Evolutionary conservation across 352 stramenopile genomes (phyloP).

Genomic region (Pythium pyrilobum): DNA sequence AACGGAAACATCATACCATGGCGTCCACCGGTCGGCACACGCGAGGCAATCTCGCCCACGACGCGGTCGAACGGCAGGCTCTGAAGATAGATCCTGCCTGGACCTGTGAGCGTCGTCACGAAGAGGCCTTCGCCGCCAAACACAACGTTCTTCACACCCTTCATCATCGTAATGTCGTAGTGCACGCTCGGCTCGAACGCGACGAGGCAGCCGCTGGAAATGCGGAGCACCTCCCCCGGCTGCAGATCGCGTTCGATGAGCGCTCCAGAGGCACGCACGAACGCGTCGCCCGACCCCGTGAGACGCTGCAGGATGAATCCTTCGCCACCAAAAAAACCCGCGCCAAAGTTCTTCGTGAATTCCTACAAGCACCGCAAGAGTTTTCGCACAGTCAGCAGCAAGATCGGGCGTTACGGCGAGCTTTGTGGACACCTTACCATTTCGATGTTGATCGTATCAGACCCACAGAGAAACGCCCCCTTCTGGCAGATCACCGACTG

Average conservation of each 20-base stretch:
- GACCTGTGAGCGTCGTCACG: slow-evolving; percentile 90
- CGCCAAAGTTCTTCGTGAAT: slow-evolving; percentile 86
- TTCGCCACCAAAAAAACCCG: slow-evolving; percentile 94
- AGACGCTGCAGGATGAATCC: slow-evolving; percentile 93
- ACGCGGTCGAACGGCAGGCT: slow-evolving; percentile 91
- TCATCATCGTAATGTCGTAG: slow-evolving; percentile 91
- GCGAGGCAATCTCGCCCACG: slow-evolving; percentile 88
- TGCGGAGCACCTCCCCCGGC: slow-evolving; percentile 86
- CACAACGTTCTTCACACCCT: slow-evolving; percentile 92
- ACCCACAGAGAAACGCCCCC: slow-evolving; percentile 89
- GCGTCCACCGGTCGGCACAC: slow-evolving; percentile 72
- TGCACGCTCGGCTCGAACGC: slow-evolving; percentile 83
- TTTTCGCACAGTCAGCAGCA: not conserved
- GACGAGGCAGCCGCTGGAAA: slow-evolving; percentile 90
- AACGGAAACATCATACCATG: slow-evolving; percentile 88
- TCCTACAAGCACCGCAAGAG: slow-evolving; percentile 34
- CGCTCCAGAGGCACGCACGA: slow-evolving; percentile 88
- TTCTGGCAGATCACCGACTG: slow-evolving; percentile 90
- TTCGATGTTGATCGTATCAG: slow-evolving; percentile 89
- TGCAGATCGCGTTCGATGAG: slow-evolving; percentile 85
- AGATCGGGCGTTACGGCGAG: not conserved
- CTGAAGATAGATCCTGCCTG: slow-evolving; percentile 89
- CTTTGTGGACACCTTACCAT: slow-evolving; percentile 45
- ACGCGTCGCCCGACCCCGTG: slow-evolving; percentile 86
- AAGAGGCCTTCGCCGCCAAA: slow-evolving; percentile 94